Evolutionary conservation across 2,329 filamentous ascomycete genomes (phyloP).

Genomic region (Pleoardoris graminearum): DNA sequence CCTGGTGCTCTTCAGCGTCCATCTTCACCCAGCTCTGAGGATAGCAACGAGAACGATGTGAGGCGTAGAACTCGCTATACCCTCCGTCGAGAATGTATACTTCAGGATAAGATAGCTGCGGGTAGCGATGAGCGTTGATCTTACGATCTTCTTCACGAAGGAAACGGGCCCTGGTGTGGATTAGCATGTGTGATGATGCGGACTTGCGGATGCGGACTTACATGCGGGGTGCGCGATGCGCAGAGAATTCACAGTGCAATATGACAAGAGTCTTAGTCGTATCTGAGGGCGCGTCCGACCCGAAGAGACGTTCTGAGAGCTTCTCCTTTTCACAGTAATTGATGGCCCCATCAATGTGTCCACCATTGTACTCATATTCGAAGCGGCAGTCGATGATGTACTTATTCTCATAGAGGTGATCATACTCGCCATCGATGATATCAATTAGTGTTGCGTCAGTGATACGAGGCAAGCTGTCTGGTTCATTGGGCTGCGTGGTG

Average conservation of each 20-base stretch:
- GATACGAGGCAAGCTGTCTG: slow-evolving; percentile 87
- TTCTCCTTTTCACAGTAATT: slow-evolving; percentile 98
- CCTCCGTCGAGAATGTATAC: slow-evolving; percentile 96
- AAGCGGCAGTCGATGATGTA: slow-evolving; percentile 96
- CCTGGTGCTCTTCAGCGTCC: slow-evolving; percentile 87
- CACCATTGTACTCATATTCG: slow-evolving; percentile 97
- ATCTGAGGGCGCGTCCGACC: slow-evolving; percentile 58
- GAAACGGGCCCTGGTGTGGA: slow-evolving; percentile 68
- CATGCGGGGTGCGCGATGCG: slow-evolving; percentile 94
- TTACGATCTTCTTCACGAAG: slow-evolving; percentile 87
- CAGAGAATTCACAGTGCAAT: slow-evolving; percentile 98
- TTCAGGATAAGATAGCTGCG: slow-evolving; percentile 89
- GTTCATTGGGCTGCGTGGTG: slow-evolving; percentile 77
- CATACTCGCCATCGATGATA: slow-evolving; percentile 84
- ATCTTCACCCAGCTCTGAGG: slow-evolving; percentile 97
- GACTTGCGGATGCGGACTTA: slow-evolving; percentile 36
- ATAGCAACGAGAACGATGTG: slow-evolving; percentile 79
- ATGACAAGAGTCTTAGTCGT: slow-evolving; percentile 82
- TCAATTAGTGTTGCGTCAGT: slow-evolving; percentile 78
- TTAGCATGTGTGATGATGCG: slow-evolving; percentile 19
- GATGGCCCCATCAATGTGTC: slow-evolving; percentile 88
- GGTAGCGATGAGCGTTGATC: slow-evolving; percentile 83
- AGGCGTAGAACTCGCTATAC: slow-evolving; percentile 88
- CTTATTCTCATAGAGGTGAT: slow-evolving; percentile 74
- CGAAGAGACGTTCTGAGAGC: slow-evolving; percentile 77